Evolutionary conservation across 306 rosid genomes (phyloP), one percentile per base, ranked within the genome.

Genomic region (Malus orientalis): DNA sequence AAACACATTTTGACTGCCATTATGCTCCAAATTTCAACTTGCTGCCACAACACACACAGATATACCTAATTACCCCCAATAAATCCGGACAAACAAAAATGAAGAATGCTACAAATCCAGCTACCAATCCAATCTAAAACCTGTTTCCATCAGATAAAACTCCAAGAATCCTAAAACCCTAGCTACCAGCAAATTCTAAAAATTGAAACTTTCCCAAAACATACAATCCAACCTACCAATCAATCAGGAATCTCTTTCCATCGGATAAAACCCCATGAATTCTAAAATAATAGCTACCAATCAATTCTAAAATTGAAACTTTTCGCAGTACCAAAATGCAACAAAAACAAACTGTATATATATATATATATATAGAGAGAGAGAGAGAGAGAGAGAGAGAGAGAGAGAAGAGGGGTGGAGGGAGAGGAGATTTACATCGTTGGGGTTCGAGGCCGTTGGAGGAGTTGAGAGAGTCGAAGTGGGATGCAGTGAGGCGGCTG

Each of bases 361-460:
- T 2, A 40, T 36, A 6, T 36, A 33, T 5, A 33, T 5, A 33
- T 4, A 32, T 0, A 32, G 3, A 40, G 11, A 8, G 45, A 5
- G 55, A 29, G 36, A 36, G 5, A 15, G 20, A 1, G 3, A 2
- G 5, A 15, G 20, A 1, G 3, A 2, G 20, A 42, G 12, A 8
- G 45, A 5, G 55, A 1, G 67, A 29, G 36, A 36, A 6, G 42
- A 38, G 9, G 42, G 42, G 40, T 36, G 15, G 60, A 16, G n/a
- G 32, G 59, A 30, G 30, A 2, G 20, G 22, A 55, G 58, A 82
- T 91, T 66, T 16, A 94, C 98, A 95, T 81, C 98, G 86, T 70
- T 95, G 99, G 74, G 98, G 97, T 23, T 96, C 98, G 53, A 90
- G 91, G 36, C 98, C 98, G 45, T 88, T 91, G 47, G 88, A 86